These are phyloP conservation scores for Ganoderma boninense DNA, from an alignment of 1,284 basidiomycete genomes.

Conservation along the genomic window DNA sequence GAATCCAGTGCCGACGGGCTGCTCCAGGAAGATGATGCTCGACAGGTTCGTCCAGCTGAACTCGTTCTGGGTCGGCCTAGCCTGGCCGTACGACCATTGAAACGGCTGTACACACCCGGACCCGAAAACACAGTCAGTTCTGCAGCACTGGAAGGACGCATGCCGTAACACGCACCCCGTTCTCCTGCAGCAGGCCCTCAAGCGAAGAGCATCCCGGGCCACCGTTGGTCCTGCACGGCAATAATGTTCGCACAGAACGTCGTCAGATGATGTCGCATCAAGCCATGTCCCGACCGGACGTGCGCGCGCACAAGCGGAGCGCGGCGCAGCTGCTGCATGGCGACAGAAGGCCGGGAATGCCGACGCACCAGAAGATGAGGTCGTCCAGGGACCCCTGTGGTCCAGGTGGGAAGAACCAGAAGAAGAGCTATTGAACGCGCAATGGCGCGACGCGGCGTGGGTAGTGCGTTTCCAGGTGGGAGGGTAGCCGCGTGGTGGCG, in stretches of 20 bases:
- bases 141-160: background rate
- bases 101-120: conserved; percentile 57
- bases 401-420: conserved; percentile 88
- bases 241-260: conserved; percentile 11
- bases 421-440: conserved; percentile 66
- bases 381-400: conserved; percentile 76
- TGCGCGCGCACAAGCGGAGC: background rate
- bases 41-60: conserved; percentile 86
- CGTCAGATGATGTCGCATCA: conserved; percentile 15
- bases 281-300: background rate
- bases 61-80: conserved; percentile 71
- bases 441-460: conserved; percentile 8
- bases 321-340: conserved; percentile 42
- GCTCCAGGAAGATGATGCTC: conserved; percentile 84
- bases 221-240: conserved; percentile 55
- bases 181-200: conserved; percentile 83
- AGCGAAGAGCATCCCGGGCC: conserved; percentile 75
- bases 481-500: conserved; percentile 11
- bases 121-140: background rate
- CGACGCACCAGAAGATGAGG: conserved; percentile 71
- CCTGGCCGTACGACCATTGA: conserved; percentile 72
- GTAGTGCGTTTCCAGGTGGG: conserved; percentile 14
- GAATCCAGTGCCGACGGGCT: conserved; percentile 86
- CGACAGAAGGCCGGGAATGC: background rate
- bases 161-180: conserved; percentile 63